Evolutionary conservation across 2,329 filamentous ascomycete species (phyloP), one percentile per base, ranked within the genome.

Genomic region (Alternaria dauci): DNA sequence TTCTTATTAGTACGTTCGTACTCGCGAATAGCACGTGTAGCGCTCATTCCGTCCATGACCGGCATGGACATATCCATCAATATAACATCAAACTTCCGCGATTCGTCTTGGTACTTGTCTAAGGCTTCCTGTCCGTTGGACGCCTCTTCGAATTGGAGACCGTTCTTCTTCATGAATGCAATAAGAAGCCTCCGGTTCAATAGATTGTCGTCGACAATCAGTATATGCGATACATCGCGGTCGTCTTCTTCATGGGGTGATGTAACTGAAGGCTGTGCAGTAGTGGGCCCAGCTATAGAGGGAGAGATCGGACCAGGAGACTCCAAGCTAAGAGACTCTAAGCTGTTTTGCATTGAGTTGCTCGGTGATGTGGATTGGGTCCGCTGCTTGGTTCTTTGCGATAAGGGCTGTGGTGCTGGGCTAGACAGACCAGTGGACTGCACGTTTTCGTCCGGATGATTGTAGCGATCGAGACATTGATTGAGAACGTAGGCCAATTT

Each of bases 171-270:
- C 61, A 74, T 66, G 55, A 76, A 78, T 0, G 75, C 71, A 6
- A 67, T 65, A 5, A 79, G 69, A 3, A 79, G 67, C 72, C 69
- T 76, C 2, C 79, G 65, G 20, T 81, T 81, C 38, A 81, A 70
- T 0, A 61, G 16, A 36, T 81, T 81, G 47, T 81, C 79, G 47
- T 81, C 79, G 0, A 77, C 75, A 1, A 81, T 72, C 1, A 81
- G 71, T 0, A 78, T 64, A 5, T 68, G 61, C 4, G 64, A 61
- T 4, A 42, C 30, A 16, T 26, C 25, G 23, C 42, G n/a, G 5
- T 50, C 56, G 3, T 50, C 56, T 6, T 57, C 36, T 48, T 57
- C 43, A 4, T 25, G 38, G 16, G 23, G 23, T n/a, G 47, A 32
- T 0, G 42, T n/a, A 4, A 38, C 16, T 6, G 18, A 28, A 4